Evolutionary conservation across 2,329 filamentous ascomycete genomes (phyloP).

Genomic region (Colletotrichum sidae): DNA sequence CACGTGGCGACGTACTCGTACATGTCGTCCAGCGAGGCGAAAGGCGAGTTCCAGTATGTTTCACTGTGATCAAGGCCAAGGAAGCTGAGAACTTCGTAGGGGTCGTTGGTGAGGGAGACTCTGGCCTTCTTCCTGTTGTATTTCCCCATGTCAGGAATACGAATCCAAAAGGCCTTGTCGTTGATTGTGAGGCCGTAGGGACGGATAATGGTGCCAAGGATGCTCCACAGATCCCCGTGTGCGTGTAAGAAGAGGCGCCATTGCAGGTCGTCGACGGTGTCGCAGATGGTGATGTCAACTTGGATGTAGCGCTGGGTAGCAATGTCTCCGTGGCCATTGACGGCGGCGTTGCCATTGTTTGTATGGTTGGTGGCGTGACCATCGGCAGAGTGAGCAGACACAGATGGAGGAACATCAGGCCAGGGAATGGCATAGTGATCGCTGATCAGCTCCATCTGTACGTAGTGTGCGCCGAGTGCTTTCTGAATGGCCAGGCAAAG

Average conservation of each 20-base stretch:
- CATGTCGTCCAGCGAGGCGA: slow-evolving; percentile 64
- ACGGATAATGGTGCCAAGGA: slow-evolving; percentile 73
- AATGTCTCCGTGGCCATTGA: neutral
- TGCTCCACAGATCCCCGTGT: slow-evolving; percentile 78
- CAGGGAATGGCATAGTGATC: slow-evolving; percentile 67
- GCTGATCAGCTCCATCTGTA: slow-evolving; percentile 43
- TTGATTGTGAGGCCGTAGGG: slow-evolving; percentile 75
- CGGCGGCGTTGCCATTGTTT: no score
- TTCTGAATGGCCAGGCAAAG: slow-evolving; percentile 20
- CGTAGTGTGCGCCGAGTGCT: slow-evolving; percentile 58
- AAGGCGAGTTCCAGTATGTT: slow-evolving; percentile 64
- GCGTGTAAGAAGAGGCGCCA: slow-evolving; percentile 77
- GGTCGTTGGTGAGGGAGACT: slow-evolving; percentile 70
- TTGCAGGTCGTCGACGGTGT: slow-evolving; percentile 53
- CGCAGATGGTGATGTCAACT: slow-evolving; percentile 73
- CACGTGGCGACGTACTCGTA: slow-evolving; percentile 71
- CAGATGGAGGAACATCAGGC: slow-evolving; percentile 47
- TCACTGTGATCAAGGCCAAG: slow-evolving; percentile 66
- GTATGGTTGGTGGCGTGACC: no score
- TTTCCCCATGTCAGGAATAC: slow-evolving; percentile 75
- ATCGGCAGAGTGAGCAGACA: no score
- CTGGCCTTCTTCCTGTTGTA: slow-evolving; percentile 66
- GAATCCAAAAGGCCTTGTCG: slow-evolving; percentile 71
- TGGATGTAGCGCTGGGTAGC: slow-evolving; percentile 64
- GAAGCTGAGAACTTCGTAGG: slow-evolving; percentile 68